Percentiles rank a stretch among this genome's conserved stretches.
Evolutionary conservation across 768 basidiomycete species (phyloP).

Genomic region (Podaxis sp.): DNA sequence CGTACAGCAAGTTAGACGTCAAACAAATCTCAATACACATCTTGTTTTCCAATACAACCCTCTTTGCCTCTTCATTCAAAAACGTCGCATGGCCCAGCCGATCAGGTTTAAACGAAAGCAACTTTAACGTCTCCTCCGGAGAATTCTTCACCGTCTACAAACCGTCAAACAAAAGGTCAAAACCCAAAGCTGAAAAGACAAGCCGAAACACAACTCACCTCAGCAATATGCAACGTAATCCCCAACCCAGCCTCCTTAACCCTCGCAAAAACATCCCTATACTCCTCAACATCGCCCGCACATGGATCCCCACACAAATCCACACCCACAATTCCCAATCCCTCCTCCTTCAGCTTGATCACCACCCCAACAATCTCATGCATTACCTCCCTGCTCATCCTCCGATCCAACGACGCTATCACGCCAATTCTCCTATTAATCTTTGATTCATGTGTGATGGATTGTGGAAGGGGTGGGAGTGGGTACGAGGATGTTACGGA

Average conservation of each 20-base stretch:
- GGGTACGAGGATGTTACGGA: conserved; percentile 59
- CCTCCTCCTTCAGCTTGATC: conserved; percentile 49
- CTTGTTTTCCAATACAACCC: conserved; percentile 50
- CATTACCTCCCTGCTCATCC: conserved; percentile 54
- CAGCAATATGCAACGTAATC: conserved; percentile 82
- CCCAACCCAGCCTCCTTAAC: conserved; percentile 64
- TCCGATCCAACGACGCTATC: conserved; percentile 75
- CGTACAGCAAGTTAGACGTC: conserved; percentile 74
- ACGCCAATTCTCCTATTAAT: conserved; percentile 49
- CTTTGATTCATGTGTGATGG: neutral
- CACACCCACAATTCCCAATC: conserved; percentile 69
- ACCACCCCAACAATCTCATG: conserved; percentile 61
- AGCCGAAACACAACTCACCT: conserved; percentile 42
- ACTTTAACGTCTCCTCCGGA: conserved; percentile 53
- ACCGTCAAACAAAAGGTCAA: neutral
- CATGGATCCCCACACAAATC: conserved; percentile 80
- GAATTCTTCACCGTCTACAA: conserved; percentile 49
- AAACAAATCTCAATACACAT: conserved; percentile 81
- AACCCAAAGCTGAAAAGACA: neutral
- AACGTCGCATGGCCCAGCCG: conserved; percentile 84
- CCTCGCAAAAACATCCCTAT: conserved; percentile 49
- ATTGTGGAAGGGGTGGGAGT: neutral
- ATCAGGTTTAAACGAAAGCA: conserved; percentile 64
- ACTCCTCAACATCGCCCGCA: conserved; percentile 54
- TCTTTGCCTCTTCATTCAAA: conserved; percentile 58